Base-by-base conservation (phyloP, 257 asterid species). In the Osmanthus fragrans region DNA sequence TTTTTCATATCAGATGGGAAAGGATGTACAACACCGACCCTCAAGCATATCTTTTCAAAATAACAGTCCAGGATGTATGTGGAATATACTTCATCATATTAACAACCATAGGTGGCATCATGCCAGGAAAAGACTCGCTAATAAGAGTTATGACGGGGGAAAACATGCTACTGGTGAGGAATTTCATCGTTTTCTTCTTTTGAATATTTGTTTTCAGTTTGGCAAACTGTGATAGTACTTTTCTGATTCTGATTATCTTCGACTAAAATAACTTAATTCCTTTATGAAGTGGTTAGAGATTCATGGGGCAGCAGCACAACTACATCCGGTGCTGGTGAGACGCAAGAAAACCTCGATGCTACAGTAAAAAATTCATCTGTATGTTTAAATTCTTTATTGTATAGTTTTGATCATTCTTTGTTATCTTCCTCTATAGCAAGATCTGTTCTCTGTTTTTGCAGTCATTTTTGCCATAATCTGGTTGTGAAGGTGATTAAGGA, bases 31-130 rank as follows among this genome's bases (percentile, higher is more conserved):
- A 65, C 85, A 73, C 16, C 81, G 84, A 69, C 88, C 82, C 21
- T 10, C 88, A 1, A 11, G 39, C 23, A 40, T 85, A 27, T 72
- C 89, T 3, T 37, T 87, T 69, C 82, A 81, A 76, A 77, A 81
- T 37, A 86, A 82, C 40, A 79, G 79, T 68, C 89, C 86, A 13
- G 89, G 97, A 56, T 90, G 94, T 54, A 90, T 86, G 84, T 73
- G 87, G 86, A 94, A 94, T 1, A 64, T 92, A 21, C 79, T 94
- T 68, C 92, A 92, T 77, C 94, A 83, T 82, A 72, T 94, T 49
- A 90, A 87, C 71, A 85, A 84, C 30, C 88, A 74, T 39, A 73
- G 81, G 10, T 86, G 94, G 86, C 80, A 82, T 73, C 73, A 80
- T 39, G 95, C 82, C 80, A 86, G 82, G 88, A 94, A 86, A 81